Percentiles rank a stretch among this genome's conserved stretches.
Conservation (phyloP, 164 flowering plant genomes). For the Annona cherimola region DNA sequence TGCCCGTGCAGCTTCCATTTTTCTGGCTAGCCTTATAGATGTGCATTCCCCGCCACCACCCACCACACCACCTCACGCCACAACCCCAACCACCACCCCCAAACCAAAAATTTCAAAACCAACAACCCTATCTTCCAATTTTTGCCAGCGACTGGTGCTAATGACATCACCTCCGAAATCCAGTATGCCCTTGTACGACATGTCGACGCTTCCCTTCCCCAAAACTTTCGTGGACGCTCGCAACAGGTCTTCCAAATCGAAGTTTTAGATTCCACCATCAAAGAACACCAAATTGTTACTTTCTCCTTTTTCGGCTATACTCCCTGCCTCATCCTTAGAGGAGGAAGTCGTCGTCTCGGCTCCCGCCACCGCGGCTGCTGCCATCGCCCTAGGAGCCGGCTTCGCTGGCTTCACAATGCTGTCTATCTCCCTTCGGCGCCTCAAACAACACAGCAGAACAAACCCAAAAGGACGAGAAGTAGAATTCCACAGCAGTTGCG, state of each 20-base stretch:
- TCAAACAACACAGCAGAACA: conserved; percentile 38
- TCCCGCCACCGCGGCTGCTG: conserved; percentile 16
- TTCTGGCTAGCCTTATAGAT: too few species aligned
- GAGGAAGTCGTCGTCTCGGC: conserved; percentile 65
- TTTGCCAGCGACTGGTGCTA: background rate
- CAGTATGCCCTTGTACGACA: conserved; percentile 90
- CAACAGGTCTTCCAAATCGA: conserved; percentile 91
- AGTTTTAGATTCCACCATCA: conserved; percentile 59
- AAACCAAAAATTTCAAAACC: too few species aligned
- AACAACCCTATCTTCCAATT: too few species aligned
- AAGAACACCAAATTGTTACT: conserved; percentile 81
- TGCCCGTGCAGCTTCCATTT: too few species aligned
- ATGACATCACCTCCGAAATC: conserved; percentile 30
- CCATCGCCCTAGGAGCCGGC: conserved; percentile 11
- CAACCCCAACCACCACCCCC: too few species aligned
- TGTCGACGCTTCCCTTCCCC: conserved; percentile 95
- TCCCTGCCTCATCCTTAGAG: conserved; percentile 65
- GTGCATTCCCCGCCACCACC: too few species aligned
- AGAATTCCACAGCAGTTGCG: conserved; percentile 23
- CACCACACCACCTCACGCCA: too few species aligned
- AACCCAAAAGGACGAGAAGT: conserved; percentile 24
- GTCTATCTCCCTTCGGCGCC: conserved; percentile 19
- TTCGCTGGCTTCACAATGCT: conserved; percentile 29
- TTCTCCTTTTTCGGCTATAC: conserved; percentile 53
- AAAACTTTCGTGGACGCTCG: conserved; percentile 96